Base-by-base conservation (phyloP, 108 stramenopile genomes). In the Epithemia pelagica region DNA sequence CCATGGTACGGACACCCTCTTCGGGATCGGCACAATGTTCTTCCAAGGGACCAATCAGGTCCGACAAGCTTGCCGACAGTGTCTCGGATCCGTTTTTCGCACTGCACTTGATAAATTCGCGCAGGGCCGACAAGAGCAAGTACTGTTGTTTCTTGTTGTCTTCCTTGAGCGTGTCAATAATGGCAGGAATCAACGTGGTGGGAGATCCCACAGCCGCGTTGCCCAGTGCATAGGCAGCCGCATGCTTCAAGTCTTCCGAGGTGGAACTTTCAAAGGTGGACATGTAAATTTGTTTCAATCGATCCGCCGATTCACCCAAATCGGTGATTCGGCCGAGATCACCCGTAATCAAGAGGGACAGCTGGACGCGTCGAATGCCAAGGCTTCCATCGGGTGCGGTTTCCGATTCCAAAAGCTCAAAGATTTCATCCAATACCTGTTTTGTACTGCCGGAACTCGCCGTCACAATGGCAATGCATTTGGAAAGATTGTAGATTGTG, bases 1-100 rank as follows among this genome's bases (percentile, higher is more conserved):
- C 96, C 96, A 98, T 98, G 56, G 91, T 92, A 30, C 97, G 78
- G 3, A 97, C 90, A 10, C 94, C 90, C 72, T 97, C 97, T 52
- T 96, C 96, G n/a, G 74, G 63, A 69, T 82, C 90, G 5, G 69
- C 65, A 58, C 80, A 84, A 67, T 95, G 88, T 7, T 68, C 73
- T 59, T 84, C 78, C 46, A 99, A 82, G 64, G 88, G 88, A 30
- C 94, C 90, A 20, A 99, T 67, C 57, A 98, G 79, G 23, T 81
- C 55, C 20, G 77, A 73, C 57, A 90, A 70, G 67, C 73, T 85
- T 0, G 81, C 62, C 7, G 78, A 74, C 24, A 84, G 63, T 3
- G 64, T 65, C 54, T 82, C 85, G 8, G 76, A 77, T 19, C 66
- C 75, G 30, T 71, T 65, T 60, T 70, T 61, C 33, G 78, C 79